Evolutionary conservation across 768 basidiomycete genomes (phyloP).

Genomic region (Suillus bovinus): DNA sequence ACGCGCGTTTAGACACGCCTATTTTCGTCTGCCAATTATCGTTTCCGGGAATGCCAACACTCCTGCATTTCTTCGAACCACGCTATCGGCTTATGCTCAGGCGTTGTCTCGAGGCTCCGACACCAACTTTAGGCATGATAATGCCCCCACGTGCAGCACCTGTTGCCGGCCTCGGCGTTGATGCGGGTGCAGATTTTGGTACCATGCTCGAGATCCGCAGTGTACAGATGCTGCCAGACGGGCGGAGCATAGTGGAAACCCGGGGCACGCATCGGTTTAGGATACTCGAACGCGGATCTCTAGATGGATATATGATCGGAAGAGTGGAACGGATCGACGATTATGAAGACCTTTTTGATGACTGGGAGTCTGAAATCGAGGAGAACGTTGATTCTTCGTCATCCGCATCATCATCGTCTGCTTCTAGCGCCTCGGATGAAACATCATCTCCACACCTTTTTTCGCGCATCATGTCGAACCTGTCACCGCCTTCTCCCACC

Average conservation of each 20-base stretch:
- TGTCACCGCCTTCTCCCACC: slow-evolving; percentile 15
- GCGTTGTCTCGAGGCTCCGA: slow-evolving; percentile 78
- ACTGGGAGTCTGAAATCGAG: slow-evolving; percentile 24
- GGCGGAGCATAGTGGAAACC: slow-evolving; percentile 83
- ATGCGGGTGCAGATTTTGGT: slow-evolving; percentile 59
- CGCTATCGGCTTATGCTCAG: slow-evolving; percentile 96
- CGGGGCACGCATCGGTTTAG: slow-evolving; percentile 75
- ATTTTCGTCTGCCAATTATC: slow-evolving; percentile 89
- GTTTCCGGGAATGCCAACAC: slow-evolving; percentile 89
- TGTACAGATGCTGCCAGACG: slow-evolving; percentile 88
- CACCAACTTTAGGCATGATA: slow-evolving; percentile 92
- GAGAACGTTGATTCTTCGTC: slow-evolving; percentile 16
- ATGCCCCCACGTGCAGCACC: slow-evolving; percentile 56
- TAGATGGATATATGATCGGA: slow-evolving; percentile 91
- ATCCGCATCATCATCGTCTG: slow-evolving; percentile 16
- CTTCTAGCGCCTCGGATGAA: slow-evolving; percentile 1
- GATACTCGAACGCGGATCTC: slow-evolving; percentile 75
- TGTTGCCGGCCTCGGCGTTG: slow-evolving; percentile 20
- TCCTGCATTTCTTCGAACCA: slow-evolving; percentile 93
- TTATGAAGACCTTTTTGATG: slow-evolving; percentile 35
- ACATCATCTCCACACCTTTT: slow-evolving; percentile 17
- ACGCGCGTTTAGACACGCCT: slow-evolving; percentile 81
- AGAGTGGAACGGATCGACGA: slow-evolving; percentile 63
- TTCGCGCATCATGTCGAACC: slow-evolving; percentile 17
- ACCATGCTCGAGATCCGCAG: slow-evolving; percentile 90